phyloP scores from a whole-genome alignment of 202 grass and related monocot genomes.

The Carex arenaria region DNA sequence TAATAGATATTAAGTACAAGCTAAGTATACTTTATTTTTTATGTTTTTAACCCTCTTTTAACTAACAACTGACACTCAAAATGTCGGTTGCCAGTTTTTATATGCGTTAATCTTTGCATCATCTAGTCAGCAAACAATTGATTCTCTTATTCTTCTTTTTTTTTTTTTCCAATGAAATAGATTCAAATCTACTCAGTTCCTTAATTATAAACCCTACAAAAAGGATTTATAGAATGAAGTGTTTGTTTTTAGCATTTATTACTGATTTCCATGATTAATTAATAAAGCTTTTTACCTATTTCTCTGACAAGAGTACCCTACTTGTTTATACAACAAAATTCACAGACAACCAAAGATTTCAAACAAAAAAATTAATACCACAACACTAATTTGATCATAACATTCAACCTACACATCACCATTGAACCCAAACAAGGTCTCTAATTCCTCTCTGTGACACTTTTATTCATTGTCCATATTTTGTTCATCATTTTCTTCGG shows the following conservation, averaged over 20 bases:
- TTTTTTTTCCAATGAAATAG: neutral
- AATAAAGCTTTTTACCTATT: slow-evolving; percentile 22
- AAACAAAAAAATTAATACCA: slow-evolving; percentile 15
- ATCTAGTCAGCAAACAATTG: slow-evolving; percentile 7
- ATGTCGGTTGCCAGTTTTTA: neutral
- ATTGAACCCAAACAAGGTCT: neutral
- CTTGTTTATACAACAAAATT: slow-evolving; percentile 26
- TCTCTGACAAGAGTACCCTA: slow-evolving; percentile 13
- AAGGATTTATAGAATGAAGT: neutral
- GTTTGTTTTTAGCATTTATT: slow-evolving; percentile 16
- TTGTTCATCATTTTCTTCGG: slow-evolving; percentile 77
- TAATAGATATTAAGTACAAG: neutral
- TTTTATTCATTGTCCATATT: slow-evolving; percentile 59
- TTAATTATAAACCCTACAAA: neutral
- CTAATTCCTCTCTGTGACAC: slow-evolving; percentile 41
- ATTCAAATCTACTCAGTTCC: neutral
- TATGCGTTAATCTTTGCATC: neutral
- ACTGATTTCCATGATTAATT: slow-evolving; percentile 18
- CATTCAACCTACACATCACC: slow-evolving; percentile 11
- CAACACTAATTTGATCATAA: neutral
- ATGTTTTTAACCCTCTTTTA: neutral
- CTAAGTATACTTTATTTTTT: neutral
- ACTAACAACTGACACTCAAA: slow-evolving; percentile 15
- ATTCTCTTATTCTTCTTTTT: neutral
- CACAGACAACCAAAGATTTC: slow-evolving; percentile 24